Percentiles rank a stretch among this genome's conserved stretches.
These are phyloP conservation scores for Phialophora verrucosa DNA, from an alignment of 2,329 filamentous ascomycete genomes.

Conservation along the genomic window DNA sequence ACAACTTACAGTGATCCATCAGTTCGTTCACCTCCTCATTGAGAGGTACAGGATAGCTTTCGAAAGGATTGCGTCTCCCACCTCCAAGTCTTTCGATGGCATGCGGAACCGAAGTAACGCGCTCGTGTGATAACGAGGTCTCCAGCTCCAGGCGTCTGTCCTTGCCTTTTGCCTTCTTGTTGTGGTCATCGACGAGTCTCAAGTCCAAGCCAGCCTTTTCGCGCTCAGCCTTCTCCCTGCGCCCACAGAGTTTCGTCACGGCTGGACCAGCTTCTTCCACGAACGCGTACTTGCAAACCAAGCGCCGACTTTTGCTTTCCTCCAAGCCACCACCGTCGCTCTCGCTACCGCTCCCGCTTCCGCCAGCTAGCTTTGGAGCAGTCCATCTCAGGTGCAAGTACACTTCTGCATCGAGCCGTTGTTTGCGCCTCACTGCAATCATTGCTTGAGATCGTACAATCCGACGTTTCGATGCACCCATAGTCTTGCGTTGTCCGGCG, in stretches of 20 bases:
- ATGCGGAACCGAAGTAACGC: neutral
- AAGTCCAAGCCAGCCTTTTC: neutral
- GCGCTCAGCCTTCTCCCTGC: neutral
- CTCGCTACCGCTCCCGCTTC: neutral
- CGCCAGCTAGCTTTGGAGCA: neutral
- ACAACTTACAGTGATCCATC: slow-evolving; percentile 9
- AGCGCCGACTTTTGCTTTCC: neutral
- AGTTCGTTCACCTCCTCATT: neutral
- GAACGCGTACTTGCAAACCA: neutral
- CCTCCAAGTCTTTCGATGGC: slow-evolving; percentile 4
- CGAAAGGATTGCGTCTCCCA: slow-evolving; percentile 5
- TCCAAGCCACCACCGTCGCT: neutral
- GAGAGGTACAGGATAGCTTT: slow-evolving; percentile 3
- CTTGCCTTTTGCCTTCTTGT: neutral
- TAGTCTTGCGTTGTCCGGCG: neutral
- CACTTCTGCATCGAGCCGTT: slow-evolving; percentile 2
- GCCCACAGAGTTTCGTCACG: neutral
- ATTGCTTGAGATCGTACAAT: slow-evolving; percentile 9
- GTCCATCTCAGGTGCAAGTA: neutral
- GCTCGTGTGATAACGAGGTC: neutral
- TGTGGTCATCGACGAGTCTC: neutral
- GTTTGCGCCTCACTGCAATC: slow-evolving; percentile 7
- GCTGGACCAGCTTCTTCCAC: neutral
- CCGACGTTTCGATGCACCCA: neutral
- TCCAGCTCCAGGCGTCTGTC: neutral